phyloP scores from a whole-genome alignment of 441 rosid species.

The Adansonia madagascariensis region DNA sequence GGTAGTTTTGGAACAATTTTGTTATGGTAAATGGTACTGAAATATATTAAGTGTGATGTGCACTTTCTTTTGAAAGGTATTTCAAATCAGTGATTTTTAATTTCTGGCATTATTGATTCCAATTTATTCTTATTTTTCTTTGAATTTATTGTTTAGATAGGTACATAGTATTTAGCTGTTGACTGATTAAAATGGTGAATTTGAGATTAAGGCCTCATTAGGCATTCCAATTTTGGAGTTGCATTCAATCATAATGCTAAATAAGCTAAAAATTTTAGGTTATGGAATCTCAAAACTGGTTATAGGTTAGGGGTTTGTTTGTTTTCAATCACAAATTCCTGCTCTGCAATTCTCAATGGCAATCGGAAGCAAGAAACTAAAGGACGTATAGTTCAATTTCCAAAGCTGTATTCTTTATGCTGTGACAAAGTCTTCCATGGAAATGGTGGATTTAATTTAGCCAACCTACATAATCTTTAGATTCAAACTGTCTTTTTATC shows the following conservation, averaged over 20 bases:
- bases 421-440: neutral
- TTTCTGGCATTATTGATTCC: neutral
- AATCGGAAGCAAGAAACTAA: neutral
- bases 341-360: neutral
- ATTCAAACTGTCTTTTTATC: neutral
- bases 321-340: neutral
- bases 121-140: neutral
- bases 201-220: neutral
- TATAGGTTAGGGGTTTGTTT: neutral
- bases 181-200: neutral
- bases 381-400: neutral
- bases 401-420: neutral
- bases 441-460: neutral
- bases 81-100: neutral
- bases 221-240: neutral
- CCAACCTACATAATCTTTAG: neutral
- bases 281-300: neutral
- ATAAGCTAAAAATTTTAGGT: neutral
- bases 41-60: neutral
- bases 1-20: neutral
- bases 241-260: neutral
- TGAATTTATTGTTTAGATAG: neutral
- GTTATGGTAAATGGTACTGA: slow-evolving; percentile 15
- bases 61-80: neutral
- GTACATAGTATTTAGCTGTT: neutral